Evolutionary conservation across 768 basidiomycete genomes (phyloP).

Genomic region (Boletus bicolor): DNA sequence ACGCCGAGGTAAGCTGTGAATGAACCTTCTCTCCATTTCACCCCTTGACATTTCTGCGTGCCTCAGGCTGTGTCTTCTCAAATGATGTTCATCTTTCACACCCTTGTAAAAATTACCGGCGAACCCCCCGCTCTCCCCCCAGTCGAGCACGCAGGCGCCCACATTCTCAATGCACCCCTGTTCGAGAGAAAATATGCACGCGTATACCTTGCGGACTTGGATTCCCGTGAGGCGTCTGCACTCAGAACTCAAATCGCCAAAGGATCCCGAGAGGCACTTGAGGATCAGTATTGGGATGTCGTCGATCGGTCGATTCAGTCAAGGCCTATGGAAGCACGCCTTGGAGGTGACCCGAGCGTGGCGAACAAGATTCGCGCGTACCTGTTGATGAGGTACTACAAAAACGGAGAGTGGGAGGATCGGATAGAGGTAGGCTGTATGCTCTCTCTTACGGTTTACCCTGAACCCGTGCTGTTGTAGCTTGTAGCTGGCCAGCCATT

Average conservation of each 20-base stretch:
- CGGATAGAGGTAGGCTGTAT: constrained; percentile 70
- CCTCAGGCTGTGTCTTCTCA: constrained; percentile 50
- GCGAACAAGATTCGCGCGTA: constrained; percentile 90
- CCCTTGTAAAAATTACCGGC: constrained; percentile 70
- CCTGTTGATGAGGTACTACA: constrained; percentile 75
- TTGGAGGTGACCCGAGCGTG: constrained; percentile 90
- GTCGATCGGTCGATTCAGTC: constrained; percentile 81
- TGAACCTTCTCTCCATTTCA: neutral
- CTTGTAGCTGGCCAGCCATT: constrained; percentile 82
- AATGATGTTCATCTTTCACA: constrained; percentile 67
- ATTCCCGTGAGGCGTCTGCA: constrained; percentile 61
- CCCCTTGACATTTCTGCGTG: constrained; percentile 4
- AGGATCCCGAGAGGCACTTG: constrained; percentile 78
- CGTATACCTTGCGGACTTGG: constrained; percentile 64
- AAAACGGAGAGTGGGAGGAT: constrained; percentile 80
- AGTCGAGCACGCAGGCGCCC: constrained; percentile 74
- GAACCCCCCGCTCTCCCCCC: constrained; percentile 77
- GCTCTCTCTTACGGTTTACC: neutral
- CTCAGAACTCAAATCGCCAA: constrained; percentile 71
- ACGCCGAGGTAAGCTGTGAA: constrained; percentile 45
- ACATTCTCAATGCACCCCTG: constrained; percentile 75
- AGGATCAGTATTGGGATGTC: constrained; percentile 85
- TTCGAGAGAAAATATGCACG: constrained; percentile 82
- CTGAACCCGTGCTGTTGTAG: constrained; percentile 37
- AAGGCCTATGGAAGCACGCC: constrained; percentile 74